A percentile compares a stretch with the other conserved stretches of the same genome.
Evolutionary conservation across 257 asterid species (phyloP).

Genomic region (Thymus quinquecostatus): DNA sequence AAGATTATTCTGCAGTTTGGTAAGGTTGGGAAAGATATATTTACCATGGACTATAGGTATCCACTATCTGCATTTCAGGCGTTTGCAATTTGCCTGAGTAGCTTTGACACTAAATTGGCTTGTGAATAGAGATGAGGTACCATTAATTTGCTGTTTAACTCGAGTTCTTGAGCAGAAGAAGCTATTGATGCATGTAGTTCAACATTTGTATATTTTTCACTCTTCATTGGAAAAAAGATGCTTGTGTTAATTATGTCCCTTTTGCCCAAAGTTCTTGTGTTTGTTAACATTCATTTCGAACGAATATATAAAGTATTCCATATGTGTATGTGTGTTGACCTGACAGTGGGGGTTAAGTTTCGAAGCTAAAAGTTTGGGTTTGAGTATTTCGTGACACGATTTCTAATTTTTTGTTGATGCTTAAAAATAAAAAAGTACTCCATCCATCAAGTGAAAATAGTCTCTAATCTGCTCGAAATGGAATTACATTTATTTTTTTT

Average conservation of each 20-base stretch:
- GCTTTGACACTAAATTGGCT: constrained; percentile 94
- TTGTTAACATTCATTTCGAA: no score
- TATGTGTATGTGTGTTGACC: no score
- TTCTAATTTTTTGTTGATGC: no score
- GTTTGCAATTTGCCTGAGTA: constrained; percentile 86
- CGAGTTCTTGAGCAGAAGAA: neutral
- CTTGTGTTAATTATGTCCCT: neutral
- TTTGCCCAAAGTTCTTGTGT: neutral
- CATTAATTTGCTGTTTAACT: neutral
- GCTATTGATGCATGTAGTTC: constrained; percentile 29
- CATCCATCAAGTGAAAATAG: no score
- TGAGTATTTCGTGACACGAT: no score
- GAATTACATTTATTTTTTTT: no score
- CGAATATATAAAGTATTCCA: no score
- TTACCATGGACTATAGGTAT: constrained; percentile 90
- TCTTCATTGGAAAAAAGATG: constrained; percentile 35
- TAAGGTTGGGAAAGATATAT: constrained; percentile 87
- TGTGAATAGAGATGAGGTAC: constrained; percentile 59
- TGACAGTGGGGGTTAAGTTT: no score
- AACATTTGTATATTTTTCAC: constrained; percentile 31
- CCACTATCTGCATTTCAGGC: constrained; percentile 94
- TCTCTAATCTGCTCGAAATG: no score
- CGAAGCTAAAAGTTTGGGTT: no score
- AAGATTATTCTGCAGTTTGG: constrained; percentile 85
- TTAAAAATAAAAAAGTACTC: no score